Evolutionary conservation across 371 early-diverging fungal species (phyloP).

Genomic region (Encephalitozoon romaleae): DNA sequence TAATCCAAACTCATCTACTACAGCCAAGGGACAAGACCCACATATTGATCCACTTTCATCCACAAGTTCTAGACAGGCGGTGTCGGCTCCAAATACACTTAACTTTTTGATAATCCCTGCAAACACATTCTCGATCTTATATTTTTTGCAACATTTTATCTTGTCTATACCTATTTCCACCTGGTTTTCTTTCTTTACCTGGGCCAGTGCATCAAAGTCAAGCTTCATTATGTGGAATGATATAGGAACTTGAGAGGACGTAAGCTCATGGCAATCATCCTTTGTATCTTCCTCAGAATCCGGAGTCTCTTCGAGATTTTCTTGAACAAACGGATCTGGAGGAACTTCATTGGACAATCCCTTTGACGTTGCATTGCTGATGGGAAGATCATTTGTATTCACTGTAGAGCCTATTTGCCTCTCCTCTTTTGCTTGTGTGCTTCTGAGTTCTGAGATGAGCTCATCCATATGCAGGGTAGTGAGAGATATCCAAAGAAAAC

Average conservation of each 20-base stretch:
- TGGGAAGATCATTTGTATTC: background rate
- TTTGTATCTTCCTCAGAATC: background rate
- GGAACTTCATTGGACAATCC: background rate
- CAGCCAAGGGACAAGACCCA: background rate
- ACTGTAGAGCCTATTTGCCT: background rate
- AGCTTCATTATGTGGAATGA: slow-evolving; percentile 31
- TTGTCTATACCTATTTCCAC: background rate
- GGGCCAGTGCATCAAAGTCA: slow-evolving; percentile 4
- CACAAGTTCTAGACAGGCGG: slow-evolving; percentile 3
- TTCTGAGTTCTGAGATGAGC: background rate
- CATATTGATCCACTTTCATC: slow-evolving; percentile 25
- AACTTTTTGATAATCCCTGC: slow-evolving; percentile 24
- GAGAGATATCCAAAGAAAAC: background rate
- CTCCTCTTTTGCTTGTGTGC: background rate
- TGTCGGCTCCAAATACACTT: background rate
- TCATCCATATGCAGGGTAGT: background rate
- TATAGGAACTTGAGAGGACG: slow-evolving; percentile 5
- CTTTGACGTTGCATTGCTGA: background rate
- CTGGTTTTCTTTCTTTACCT: background rate
- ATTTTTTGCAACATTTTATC: background rate
- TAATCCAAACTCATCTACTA: slow-evolving; percentile 3
- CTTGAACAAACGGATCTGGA: background rate
- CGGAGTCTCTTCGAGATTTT: background rate
- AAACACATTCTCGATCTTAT: background rate
- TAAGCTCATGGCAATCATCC: background rate